These are phyloP conservation scores for Phytophthora foliorum DNA, from an alignment of 352 stramenopile genomes.

Conservation along the genomic window DNA sequence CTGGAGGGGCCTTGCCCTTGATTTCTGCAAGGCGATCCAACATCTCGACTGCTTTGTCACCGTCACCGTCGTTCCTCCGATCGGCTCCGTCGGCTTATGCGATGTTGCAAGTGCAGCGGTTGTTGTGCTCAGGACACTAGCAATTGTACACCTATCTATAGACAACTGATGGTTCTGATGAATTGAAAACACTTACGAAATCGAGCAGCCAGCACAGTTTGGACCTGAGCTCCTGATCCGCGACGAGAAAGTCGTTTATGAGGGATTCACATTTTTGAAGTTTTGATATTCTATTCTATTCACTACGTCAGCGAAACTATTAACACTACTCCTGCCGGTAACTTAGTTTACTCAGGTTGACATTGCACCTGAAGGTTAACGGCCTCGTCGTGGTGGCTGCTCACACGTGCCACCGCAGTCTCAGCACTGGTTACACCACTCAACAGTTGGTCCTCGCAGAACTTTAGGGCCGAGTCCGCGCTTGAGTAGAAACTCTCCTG, in stretches of 20 bases:
- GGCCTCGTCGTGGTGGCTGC: too few species aligned
- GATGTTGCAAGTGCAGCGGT: slow-evolving; percentile 14
- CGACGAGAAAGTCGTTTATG: neutral
- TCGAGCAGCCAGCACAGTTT: neutral
- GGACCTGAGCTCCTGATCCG: neutral
- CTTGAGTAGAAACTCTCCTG: slow-evolving; percentile 62
- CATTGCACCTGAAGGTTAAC: too few species aligned
- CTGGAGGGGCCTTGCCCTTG: slow-evolving; percentile 54
- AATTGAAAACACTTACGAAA: neutral
- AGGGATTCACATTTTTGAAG: too few species aligned
- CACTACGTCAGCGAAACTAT: too few species aligned
- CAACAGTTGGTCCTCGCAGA: slow-evolving; percentile 73
- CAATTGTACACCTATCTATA: slow-evolving; percentile 8
- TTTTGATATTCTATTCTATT: too few species aligned
- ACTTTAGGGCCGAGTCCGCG: slow-evolving; percentile 70
- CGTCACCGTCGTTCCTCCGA: neutral
- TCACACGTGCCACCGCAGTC: too few species aligned
- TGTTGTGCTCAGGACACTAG: neutral
- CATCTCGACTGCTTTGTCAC: slow-evolving; percentile 39
- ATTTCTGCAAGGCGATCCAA: slow-evolving; percentile 81
- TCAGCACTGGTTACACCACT: too few species aligned
- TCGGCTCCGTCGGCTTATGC: slow-evolving; percentile 1
- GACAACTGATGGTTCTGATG: neutral
- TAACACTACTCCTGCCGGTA: too few species aligned
- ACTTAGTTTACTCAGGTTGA: too few species aligned